phyloP scores from a whole-genome alignment of 495 filamentous ascomycete genomes.

The Pseudoneurospora amorphoporcata region DNA sequence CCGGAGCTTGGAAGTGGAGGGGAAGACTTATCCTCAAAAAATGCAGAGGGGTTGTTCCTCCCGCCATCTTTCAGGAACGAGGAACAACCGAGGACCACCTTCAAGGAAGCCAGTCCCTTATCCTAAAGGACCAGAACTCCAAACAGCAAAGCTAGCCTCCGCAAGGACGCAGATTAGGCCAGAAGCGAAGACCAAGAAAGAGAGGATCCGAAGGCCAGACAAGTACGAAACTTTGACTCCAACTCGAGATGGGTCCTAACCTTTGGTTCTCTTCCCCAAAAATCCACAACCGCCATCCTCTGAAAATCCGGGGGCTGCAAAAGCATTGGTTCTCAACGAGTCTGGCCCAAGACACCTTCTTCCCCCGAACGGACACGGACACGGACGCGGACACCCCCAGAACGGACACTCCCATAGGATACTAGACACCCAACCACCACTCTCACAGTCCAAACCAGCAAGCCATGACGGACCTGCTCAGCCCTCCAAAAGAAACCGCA shows the following conservation, averaged over 20 bases:
- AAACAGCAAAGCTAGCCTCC: slow-evolving; percentile 16
- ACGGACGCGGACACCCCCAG: not conserved
- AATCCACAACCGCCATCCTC: slow-evolving; percentile 7
- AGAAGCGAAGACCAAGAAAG: slow-evolving; percentile 10
- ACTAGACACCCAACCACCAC: slow-evolving; percentile 2
- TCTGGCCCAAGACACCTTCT: not conserved
- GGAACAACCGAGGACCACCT: slow-evolving; percentile 35
- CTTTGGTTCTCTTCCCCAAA: slow-evolving; percentile 5
- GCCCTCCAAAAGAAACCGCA: slow-evolving; percentile 4
- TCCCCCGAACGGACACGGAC: not conserved
- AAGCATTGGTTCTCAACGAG: slow-evolving; percentile 11
- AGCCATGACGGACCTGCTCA: slow-evolving; percentile 3
- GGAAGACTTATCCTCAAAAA: slow-evolving; percentile 56
- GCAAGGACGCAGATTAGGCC: slow-evolving; percentile 9
- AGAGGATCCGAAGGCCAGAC: slow-evolving; percentile 41
- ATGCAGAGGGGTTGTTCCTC: slow-evolving; percentile 42
- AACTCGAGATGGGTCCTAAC: slow-evolving; percentile 86
- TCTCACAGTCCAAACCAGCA: not conserved
- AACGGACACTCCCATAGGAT: slow-evolving; percentile 6
- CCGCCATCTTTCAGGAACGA: slow-evolving; percentile 26
- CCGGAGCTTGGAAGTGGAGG: slow-evolving; percentile 3
- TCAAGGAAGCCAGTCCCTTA: slow-evolving; percentile 28
- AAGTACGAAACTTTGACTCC: slow-evolving; percentile 93
- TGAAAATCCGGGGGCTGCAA: not conserved
- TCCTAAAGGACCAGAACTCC: slow-evolving; percentile 8